Conservation (phyloP, 441 rosid species). For the Dalechampia spathulata region DNA sequence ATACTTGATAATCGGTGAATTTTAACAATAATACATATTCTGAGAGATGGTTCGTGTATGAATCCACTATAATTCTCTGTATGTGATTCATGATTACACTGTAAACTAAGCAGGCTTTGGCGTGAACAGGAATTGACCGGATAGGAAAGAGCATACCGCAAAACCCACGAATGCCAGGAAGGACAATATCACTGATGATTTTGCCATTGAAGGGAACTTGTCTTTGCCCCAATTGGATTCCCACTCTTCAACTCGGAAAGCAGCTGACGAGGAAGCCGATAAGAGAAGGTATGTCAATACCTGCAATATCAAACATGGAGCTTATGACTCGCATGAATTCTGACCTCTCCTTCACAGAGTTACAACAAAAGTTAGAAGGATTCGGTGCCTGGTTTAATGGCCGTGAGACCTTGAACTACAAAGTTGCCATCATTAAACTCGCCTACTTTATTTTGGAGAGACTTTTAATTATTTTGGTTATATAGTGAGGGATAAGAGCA, state of each 20-base stretch:
- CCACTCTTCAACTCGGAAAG: slow-evolving; percentile 81
- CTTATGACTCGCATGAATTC: neutral
- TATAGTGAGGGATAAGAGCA: neutral
- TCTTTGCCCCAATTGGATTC: slow-evolving; percentile 79
- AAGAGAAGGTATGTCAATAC: slow-evolving; percentile 71
- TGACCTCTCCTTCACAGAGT: too few relatives aligned
- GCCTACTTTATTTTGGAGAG: too few relatives aligned
- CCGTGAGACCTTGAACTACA: too few relatives aligned
- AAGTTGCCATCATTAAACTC: too few relatives aligned
- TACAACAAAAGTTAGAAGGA: too few relatives aligned
- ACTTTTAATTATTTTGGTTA: neutral
- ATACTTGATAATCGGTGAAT: too few relatives aligned
- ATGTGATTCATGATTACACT: neutral
- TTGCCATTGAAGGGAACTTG: slow-evolving; percentile 77
- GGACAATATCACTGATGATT: slow-evolving; percentile 58
- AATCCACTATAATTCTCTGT: neutral
- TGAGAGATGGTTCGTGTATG: neutral
- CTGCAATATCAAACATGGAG: slow-evolving; percentile 28
- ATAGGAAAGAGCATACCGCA: slow-evolving; percentile 58
- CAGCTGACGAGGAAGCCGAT: slow-evolving; percentile 82
- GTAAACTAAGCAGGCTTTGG: neutral
- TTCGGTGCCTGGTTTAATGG: too few relatives aligned
- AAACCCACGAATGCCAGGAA: slow-evolving; percentile 57
- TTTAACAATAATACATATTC: too few relatives aligned
- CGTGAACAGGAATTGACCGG: slow-evolving; percentile 47